Conservation (phyloP, 805 yeast species). For the Metschnikowia orientalis region DNA sequence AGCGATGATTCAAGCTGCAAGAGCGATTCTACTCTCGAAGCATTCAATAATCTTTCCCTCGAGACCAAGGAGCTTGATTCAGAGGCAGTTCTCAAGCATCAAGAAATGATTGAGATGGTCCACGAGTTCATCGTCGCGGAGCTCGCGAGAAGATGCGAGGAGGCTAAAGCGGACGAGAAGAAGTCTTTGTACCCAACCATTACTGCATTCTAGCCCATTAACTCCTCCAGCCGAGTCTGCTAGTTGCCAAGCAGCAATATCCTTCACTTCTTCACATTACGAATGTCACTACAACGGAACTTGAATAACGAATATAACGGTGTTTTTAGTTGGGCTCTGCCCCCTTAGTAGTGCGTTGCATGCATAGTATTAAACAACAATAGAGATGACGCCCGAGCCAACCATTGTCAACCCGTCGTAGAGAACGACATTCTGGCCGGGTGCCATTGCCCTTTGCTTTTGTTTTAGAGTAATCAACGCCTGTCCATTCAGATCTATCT, state of each 20-base stretch:
- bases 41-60: conserved; percentile 15
- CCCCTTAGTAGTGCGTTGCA: no score
- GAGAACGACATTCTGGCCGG: conserved; percentile 81
- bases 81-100: conserved; percentile 33
- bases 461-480: conserved; percentile 30
- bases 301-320: no score
- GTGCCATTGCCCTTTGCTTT: conserved; percentile 71
- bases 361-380: no score
- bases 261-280: no score
- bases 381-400: conserved; percentile 29
- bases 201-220: conserved; percentile 39
- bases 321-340: no score
- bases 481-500: conserved; percentile 13
- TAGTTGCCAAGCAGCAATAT: no score
- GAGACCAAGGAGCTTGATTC: conserved; percentile 18
- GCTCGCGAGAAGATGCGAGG: conserved; percentile 11
- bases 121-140: conserved; percentile 26
- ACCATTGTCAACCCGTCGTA: conserved; percentile 63
- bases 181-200: conserved; percentile 35
- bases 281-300: no score
- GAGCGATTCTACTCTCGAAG: conserved; percentile 10
- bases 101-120: conserved; percentile 32
- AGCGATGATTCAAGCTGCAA: conserved; percentile 2
- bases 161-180: conserved; percentile 6
- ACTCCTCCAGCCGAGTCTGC: no score